Evolutionary conservation across 2,329 filamentous ascomycete genomes (phyloP).

Genomic region (Alternaria hordeiaustralica): DNA sequence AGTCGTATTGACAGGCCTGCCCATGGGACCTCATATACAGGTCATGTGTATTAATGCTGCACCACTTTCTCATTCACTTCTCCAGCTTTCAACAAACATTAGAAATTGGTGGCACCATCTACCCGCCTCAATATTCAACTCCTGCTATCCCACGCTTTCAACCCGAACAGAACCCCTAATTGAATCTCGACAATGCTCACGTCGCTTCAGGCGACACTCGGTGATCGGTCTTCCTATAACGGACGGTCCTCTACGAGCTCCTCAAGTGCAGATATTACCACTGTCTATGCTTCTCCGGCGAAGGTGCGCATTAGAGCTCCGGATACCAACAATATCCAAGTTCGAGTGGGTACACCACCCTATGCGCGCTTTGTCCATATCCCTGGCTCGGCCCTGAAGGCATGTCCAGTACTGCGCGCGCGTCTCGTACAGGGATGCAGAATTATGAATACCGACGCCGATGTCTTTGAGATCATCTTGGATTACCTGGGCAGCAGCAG

Average conservation of each 20-base stretch:
- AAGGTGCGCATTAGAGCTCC: background rate
- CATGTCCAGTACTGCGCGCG: background rate
- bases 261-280: background rate
- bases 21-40: background rate
- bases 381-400: background rate
- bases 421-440: background rate
- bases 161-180: background rate
- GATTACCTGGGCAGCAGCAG: slow-evolving; percentile 2
- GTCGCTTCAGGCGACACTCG: background rate
- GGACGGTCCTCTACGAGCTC: background rate
- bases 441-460: slow-evolving; percentile 8
- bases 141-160: background rate
- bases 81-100: background rate
- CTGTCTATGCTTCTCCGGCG: background rate
- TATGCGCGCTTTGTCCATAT: background rate
- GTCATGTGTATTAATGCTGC: background rate
- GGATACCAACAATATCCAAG: background rate
- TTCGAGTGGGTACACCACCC: slow-evolving; percentile 9
- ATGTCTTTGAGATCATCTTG: slow-evolving; percentile 9
- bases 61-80: background rate
- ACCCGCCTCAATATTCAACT: background rate
- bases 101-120: background rate
- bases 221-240: background rate
- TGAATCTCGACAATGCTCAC: background rate
- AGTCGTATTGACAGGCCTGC: background rate